Base-by-base conservation (phyloP, 148 eudicot genomes). In the Diospyros kaki region DNA sequence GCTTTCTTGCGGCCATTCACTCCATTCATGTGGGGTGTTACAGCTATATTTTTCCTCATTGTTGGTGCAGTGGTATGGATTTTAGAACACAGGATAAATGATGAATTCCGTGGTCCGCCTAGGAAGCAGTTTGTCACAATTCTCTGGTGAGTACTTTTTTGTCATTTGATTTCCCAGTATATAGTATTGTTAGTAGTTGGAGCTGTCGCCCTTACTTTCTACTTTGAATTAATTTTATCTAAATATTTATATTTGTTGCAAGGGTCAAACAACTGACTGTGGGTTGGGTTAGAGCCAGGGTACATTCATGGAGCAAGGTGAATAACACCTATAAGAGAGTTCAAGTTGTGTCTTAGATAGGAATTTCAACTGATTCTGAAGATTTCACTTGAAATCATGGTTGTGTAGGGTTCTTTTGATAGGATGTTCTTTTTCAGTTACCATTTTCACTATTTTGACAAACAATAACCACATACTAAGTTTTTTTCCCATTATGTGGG, bases 21-120 rank as follows among this genome's bases (percentile, higher is more conserved):
- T 46, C 80, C 81, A 68, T 66, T 81, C 50, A 86, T 86, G 89
- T 86, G 89, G 89, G 83, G 73, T 15, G 87, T 86, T 48, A 84
- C 83, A 38, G 85, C 83, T 12, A 38, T 66, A 18, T 86, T 84
- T 76, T 84, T 86, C 78, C 83, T 86, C 14, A 45, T 81, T 17
- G 81, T 86, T 28, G 89, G 89, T 63, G 76, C 81, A 28, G 89
- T 86, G 41, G 85, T 86, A 12, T 86, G 89, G 89, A 84, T 86
- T 62, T 76, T 86, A 56, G 89, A 86, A 69, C 89, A 86, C 58
- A 74, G 89, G 51, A 53, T 72, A 40, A 86, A 86, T 64, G 78
- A 80, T 38, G 89, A 86, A 17, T 86, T 86, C 51, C 83, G 89
- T 13, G 89, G 89, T 52, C 80, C 89, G 6, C 89, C 89, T 65